Percentiles rank a stretch among this genome's conserved stretches.
phyloP scores from a whole-genome alignment of 2,329 filamentous ascomycete species.

The Cladosporium oxysporum region DNA sequence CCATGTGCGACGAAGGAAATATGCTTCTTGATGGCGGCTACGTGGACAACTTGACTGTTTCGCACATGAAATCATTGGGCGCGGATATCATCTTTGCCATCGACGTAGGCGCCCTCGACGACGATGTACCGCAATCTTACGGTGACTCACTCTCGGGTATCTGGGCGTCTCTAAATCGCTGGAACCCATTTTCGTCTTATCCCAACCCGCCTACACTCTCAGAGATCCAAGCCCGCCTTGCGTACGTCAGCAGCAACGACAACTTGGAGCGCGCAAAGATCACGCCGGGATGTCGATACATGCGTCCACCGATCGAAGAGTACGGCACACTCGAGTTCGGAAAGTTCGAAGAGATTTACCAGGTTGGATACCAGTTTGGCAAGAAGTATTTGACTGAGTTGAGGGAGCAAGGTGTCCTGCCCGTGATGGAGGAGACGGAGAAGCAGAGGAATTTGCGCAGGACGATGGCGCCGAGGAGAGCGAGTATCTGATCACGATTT shows the following conservation, averaged over 20 bases:
- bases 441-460: conserved; percentile 53
- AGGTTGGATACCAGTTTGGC: conserved; percentile 83
- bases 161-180: conserved; percentile 93
- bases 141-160: conserved; percentile 92
- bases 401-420: conserved; percentile 75
- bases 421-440: conserved; percentile 54
- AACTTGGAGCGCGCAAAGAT: conserved; percentile 91
- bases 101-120: conserved; percentile 89
- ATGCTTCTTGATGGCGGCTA: conserved; percentile 97
- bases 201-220: conserved; percentile 93
- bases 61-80: conserved; percentile 93
- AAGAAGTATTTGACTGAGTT: conserved; percentile 76
- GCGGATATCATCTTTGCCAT: conserved; percentile 94
- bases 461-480: conserved; percentile 54
- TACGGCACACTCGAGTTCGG: conserved; percentile 96
- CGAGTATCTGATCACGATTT: conserved; percentile 43
- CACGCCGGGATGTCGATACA: conserved; percentile 88
- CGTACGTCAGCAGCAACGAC: conserved; percentile 93
- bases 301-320: conserved; percentile 89
- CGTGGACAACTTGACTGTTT: conserved; percentile 93
- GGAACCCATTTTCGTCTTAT: conserved; percentile 88
- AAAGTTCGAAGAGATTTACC: conserved; percentile 96
- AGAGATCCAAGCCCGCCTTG: conserved; percentile 91
- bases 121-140: conserved; percentile 86
- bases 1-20: conserved; percentile 92